A percentile compares a stretch with the other conserved stretches of the same genome.
Evolutionary conservation across 2,329 filamentous ascomycete genomes (phyloP).

Genomic region (Ploettnerulaceae sp.): DNA sequence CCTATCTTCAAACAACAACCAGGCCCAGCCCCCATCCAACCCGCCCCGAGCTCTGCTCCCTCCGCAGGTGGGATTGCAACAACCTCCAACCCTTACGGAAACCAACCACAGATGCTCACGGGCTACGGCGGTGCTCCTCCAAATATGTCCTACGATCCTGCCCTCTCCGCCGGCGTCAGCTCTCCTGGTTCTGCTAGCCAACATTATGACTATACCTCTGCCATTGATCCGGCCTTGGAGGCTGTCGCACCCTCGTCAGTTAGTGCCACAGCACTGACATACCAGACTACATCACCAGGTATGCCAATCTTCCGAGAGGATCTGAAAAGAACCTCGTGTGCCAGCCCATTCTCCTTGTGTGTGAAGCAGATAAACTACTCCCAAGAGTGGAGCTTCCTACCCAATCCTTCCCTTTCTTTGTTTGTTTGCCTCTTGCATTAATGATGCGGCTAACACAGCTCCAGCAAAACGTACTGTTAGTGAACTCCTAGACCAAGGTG

Average conservation of each 20-base stretch:
- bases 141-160: conserved; percentile 31
- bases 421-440: conserved; percentile 29
- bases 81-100: conserved; percentile 41
- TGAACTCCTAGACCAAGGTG: conserved; percentile 62
- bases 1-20: conserved; percentile 73
- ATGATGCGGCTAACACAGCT: conserved; percentile 42
- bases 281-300: conserved; percentile 29
- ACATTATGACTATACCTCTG: conserved; percentile 52
- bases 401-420: conserved; percentile 33
- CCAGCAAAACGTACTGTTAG: conserved; percentile 65
- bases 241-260: conserved; percentile 35
- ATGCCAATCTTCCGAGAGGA: conserved; percentile 28
- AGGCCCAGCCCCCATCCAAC: conserved; percentile 67
- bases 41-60: conserved; percentile 49
- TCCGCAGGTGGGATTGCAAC: conserved; percentile 25
- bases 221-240: conserved; percentile 61
- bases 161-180: conserved; percentile 38
- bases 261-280: conserved; percentile 16
- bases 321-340: conserved; percentile 30
- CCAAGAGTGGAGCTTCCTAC: conserved; percentile 47
- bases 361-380: conserved; percentile 37
- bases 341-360: conserved; percentile 34
- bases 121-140: conserved; percentile 35
- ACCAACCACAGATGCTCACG: conserved; percentile 42
- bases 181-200: conserved; percentile 41